phyloP scores from a whole-genome alignment of 176 grass and related monocot genomes.

The Chrysopogon serrulatus region DNA sequence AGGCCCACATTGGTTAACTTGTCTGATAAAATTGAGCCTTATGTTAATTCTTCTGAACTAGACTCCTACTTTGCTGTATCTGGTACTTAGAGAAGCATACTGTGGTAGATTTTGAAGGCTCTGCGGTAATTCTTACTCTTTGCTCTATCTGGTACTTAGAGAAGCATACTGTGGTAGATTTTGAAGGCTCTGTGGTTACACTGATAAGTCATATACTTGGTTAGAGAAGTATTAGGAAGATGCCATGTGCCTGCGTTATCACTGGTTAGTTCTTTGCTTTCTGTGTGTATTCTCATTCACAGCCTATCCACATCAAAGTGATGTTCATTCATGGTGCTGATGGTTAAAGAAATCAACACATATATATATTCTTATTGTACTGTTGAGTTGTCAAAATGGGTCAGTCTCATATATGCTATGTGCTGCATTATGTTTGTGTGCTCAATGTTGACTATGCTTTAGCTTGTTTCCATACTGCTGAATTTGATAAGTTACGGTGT shows the following conservation, averaged over 20 bases:
- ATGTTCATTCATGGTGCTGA: background rate
- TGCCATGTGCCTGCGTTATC: background rate
- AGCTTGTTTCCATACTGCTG: slow-evolving; percentile 1
- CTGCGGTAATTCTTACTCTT: too few relatives aligned
- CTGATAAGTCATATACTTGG: background rate
- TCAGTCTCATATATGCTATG: background rate
- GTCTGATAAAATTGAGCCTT: slow-evolving; percentile 3
- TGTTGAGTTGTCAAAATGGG: background rate
- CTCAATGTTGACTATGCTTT: background rate
- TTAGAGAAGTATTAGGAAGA: background rate
- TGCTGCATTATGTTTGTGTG: background rate
- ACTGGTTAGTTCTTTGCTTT: background rate
- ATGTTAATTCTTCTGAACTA: background rate
- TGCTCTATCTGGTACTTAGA: slow-evolving; percentile 17
- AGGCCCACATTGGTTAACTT: background rate
- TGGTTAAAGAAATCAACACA: background rate
- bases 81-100: too few relatives aligned
- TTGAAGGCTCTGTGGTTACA: slow-evolving; percentile 1
- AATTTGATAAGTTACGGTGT: slow-evolving; percentile 2
- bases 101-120: too few relatives aligned
- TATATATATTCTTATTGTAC: background rate
- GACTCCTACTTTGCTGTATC: slow-evolving; percentile 2
- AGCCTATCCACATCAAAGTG: background rate
- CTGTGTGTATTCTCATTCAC: background rate
- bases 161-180: background rate